phyloP scores from a whole-genome alignment of 331 rosid species.

The Dryas integrifolia region DNA sequence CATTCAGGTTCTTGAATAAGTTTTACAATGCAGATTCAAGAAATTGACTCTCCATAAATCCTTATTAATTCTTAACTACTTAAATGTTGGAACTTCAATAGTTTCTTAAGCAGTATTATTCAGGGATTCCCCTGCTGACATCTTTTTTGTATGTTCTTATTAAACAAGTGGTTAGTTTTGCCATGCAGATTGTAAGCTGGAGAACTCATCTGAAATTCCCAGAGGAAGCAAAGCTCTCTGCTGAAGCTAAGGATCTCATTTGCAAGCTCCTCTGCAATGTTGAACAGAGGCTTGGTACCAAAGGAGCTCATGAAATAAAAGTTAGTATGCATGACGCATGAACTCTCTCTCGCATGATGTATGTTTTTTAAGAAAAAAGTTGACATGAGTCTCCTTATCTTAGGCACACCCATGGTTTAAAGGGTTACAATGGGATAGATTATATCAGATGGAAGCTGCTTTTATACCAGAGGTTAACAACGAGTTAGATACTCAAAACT shows the following conservation, averaged over 20 bases:
- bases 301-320: slow-evolving; percentile 81
- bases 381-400: slow-evolving; percentile 19
- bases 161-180: slow-evolving; percentile 25
- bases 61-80: neutral
- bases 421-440: slow-evolving; percentile 66
- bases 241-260: slow-evolving; percentile 79
- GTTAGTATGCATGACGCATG: slow-evolving; percentile 31
- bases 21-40: neutral
- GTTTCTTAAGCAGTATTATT: neutral
- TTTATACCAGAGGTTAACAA: slow-evolving; percentile 77
- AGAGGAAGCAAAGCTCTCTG: slow-evolving; percentile 64
- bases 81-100: neutral
- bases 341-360: neutral
- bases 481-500: slow-evolving; percentile 79
- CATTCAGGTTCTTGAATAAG: slow-evolving; percentile 4
- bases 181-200: slow-evolving; percentile 78
- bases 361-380: slow-evolving; percentile 9
- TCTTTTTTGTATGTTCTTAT: slow-evolving; percentile 10
- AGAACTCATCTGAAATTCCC: slow-evolving; percentile 76
- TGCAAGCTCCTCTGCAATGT: slow-evolving; percentile 79
- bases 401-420: slow-evolving; percentile 90
- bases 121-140: slow-evolving; percentile 4
- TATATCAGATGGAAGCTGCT: slow-evolving; percentile 84
- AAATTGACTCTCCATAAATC: neutral
- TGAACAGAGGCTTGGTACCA: slow-evolving; percentile 79